Percentiles rank a stretch among this genome's conserved stretches.
Conservation (phyloP, 2,329 filamentous ascomycete species). For the Neurospora crassa region DNA sequence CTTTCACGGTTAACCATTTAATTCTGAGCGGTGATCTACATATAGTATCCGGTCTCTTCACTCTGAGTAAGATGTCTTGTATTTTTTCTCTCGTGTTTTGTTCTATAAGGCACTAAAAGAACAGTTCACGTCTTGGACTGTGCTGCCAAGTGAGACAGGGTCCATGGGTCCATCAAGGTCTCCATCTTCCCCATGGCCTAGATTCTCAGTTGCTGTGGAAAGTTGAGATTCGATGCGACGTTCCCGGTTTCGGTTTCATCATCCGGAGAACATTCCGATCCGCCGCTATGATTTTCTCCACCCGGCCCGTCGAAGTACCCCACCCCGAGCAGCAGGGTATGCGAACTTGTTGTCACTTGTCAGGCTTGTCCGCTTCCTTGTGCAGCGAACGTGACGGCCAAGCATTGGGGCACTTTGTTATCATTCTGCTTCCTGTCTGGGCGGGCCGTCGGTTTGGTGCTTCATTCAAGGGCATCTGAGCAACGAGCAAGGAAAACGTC, state of each 20-base stretch:
- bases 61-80: neutral
- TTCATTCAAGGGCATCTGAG: neutral
- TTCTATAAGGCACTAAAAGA: neutral
- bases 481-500: neutral
- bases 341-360: neutral
- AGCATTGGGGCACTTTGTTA: neutral
- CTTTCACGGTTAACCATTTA: neutral
- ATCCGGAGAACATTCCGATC: neutral
- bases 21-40: neutral
- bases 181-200: neutral
- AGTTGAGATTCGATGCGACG: neutral
- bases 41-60: neutral
- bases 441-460: neutral
- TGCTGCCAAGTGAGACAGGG: neutral
- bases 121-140: neutral
- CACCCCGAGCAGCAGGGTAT: neutral
- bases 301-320: neutral
- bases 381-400: neutral
- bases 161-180: neutral
- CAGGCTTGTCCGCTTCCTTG: neutral
- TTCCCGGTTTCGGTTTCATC: neutral
- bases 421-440: neutral
- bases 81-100: neutral
- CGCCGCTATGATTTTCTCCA: neutral
- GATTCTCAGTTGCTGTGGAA: neutral